A percentile compares a stretch with the other conserved stretches of the same genome.
phyloP scores from a whole-genome alignment of 1,284 basidiomycete genomes.

The Blastosporella zonata region DNA sequence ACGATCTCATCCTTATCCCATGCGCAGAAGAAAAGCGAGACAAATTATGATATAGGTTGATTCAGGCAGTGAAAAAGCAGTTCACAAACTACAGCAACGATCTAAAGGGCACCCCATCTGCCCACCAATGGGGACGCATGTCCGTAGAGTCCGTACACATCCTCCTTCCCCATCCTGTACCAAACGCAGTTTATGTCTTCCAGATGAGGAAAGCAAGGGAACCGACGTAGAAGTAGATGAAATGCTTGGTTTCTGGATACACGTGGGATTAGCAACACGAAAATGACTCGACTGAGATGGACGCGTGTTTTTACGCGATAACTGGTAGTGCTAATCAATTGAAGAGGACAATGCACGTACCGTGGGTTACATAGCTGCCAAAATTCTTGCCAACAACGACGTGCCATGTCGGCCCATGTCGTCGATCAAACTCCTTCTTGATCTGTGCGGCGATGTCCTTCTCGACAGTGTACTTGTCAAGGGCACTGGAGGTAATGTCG shows the following conservation, averaged over 20 bases:
- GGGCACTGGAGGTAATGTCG: conserved; percentile 80
- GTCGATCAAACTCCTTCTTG: conserved; percentile 96
- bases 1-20: conserved; percentile 14
- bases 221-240: conserved; percentile 96
- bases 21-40: neutral
- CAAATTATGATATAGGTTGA: conserved; percentile 2
- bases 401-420: conserved; percentile 94
- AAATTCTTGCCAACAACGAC: conserved; percentile 98
- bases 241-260: conserved; percentile 86
- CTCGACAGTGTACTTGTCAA: conserved; percentile 92
- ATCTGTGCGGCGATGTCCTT: conserved; percentile 97
- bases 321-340: neutral
- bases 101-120: conserved; percentile 8
- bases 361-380: conserved; percentile 96
- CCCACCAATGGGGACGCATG: conserved; percentile 8
- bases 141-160: conserved; percentile 7
- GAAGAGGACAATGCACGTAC: conserved; percentile 46
- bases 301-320: conserved; percentile 18
- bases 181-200: conserved; percentile 69
- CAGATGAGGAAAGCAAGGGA: conserved; percentile 89
- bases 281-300: conserved; percentile 6
- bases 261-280: conserved; percentile 18
- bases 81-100: conserved; percentile 16
- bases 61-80: conserved; percentile 13
- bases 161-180: conserved; percentile 2